Conservation (phyloP, 73 alveolate species). For the Symbiodinium natans region DNA sequence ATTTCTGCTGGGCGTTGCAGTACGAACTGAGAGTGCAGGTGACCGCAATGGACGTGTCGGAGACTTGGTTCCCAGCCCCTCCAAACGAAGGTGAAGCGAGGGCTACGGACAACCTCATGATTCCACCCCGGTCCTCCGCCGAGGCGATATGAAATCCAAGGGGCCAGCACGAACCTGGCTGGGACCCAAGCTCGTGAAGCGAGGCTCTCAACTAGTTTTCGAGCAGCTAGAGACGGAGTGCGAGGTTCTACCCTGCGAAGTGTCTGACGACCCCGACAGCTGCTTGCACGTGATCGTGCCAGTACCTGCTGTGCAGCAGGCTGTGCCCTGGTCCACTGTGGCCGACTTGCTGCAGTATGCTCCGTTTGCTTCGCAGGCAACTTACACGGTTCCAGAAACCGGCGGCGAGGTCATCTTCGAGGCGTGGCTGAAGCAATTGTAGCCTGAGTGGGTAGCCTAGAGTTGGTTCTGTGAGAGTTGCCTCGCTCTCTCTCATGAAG, state of each 20-base stretch:
- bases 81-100: too few species aligned
- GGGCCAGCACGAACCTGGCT: constrained; percentile 35
- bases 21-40: background rate
- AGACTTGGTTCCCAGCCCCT: background rate
- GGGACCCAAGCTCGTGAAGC: background rate
- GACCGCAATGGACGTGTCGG: background rate
- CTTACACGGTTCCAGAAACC: constrained; percentile 1
- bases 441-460: too few species aligned
- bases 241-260: constrained; percentile 68
- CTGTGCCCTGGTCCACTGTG: background rate
- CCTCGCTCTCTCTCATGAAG: too few species aligned
- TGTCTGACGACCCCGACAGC: constrained; percentile 16
- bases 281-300: constrained; percentile 71
- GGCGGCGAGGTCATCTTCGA: constrained; percentile 40
- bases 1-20: too few species aligned
- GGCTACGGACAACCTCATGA: too few species aligned
- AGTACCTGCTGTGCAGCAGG: constrained; percentile 41
- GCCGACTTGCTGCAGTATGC: background rate
- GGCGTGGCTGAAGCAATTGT: constrained; percentile 9
- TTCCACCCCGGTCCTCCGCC: too few species aligned
- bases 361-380: background rate
- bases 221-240: background rate
- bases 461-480: too few species aligned
- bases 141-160: constrained; percentile 75
- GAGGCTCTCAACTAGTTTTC: too few species aligned